Conservation (phyloP, 2,329 filamentous ascomycete species). For the Clarireedia hainanense region DNA sequence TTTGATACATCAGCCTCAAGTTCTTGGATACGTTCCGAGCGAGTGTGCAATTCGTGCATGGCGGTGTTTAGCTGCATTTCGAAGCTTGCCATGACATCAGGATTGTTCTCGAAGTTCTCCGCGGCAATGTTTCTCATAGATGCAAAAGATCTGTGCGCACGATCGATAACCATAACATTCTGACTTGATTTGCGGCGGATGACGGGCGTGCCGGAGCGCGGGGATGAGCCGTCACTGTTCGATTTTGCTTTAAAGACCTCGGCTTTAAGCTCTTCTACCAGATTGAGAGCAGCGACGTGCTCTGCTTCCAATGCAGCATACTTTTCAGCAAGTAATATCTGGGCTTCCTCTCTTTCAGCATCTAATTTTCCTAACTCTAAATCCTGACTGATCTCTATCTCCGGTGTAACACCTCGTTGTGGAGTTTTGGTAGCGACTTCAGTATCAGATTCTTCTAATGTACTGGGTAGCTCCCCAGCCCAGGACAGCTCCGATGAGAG, state of each 20-base stretch:
- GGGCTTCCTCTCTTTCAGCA: constrained; percentile 67
- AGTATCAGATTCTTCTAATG: constrained; percentile 53
- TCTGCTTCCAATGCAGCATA: constrained; percentile 78
- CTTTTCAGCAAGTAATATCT: constrained; percentile 64
- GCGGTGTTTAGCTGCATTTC: constrained; percentile 85
- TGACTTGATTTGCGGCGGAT: constrained; percentile 92
- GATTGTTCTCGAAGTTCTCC: constrained; percentile 75
- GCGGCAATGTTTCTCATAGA: constrained; percentile 81
- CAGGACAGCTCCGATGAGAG: constrained; percentile 92
- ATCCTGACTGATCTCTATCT: constrained; percentile 44
- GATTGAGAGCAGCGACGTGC: constrained; percentile 73
- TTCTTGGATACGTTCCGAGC: constrained; percentile 83
- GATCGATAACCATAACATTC: constrained; percentile 77
- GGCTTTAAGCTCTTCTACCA: constrained; percentile 85
- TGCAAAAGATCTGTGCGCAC: constrained; percentile 83
- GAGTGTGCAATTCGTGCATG: constrained; percentile 81
- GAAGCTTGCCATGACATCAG: constrained; percentile 85
- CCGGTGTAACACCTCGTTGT: constrained; percentile 19
- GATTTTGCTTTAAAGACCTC: constrained; percentile 73
- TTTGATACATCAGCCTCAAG: constrained; percentile 77
- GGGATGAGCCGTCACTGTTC: constrained; percentile 39
- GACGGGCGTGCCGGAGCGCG: constrained; percentile 63
- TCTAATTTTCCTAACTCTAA: constrained; percentile 63
- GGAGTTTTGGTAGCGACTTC: constrained; percentile 40
- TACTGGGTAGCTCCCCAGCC: constrained; percentile 66